phyloP scores from a whole-genome alignment of 495 filamentous ascomycete species.

The Aspergillus sclerotioniger region DNA sequence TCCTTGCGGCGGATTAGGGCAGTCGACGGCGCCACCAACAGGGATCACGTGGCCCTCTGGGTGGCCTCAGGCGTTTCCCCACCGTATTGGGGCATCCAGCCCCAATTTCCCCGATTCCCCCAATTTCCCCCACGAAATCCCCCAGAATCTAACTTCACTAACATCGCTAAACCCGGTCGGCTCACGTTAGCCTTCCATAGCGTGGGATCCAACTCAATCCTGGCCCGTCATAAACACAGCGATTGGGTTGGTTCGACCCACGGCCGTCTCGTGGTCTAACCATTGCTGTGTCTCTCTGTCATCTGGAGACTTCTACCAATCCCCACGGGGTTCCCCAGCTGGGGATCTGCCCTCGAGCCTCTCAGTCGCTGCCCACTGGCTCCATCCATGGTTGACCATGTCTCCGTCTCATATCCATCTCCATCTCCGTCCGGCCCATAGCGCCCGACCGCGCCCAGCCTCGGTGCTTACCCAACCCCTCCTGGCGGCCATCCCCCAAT shows the following conservation, averaged over 20 bases:
- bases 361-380: background rate
- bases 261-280: background rate
- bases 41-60: background rate
- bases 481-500: background rate
- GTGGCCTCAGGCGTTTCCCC: background rate
- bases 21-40: background rate
- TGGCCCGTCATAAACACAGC: background rate
- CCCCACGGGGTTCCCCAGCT: background rate
- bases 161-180: background rate
- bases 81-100: background rate
- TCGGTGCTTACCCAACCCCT: background rate
- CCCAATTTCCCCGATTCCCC: background rate
- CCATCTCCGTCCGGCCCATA: background rate
- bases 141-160: background rate
- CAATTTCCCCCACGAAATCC: background rate
- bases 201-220: background rate
- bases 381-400: background rate
- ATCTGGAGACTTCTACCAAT: background rate
- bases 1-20: background rate
- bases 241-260: background rate
- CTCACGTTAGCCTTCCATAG: background rate
- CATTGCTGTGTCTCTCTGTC: background rate
- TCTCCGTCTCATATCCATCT: background rate
- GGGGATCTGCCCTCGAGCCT: background rate
- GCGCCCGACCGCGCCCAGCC: background rate